Evolutionary conservation across 306 rosid genomes (phyloP), one percentile per base, ranked within the genome.

Genomic region (Corylus americana): DNA sequence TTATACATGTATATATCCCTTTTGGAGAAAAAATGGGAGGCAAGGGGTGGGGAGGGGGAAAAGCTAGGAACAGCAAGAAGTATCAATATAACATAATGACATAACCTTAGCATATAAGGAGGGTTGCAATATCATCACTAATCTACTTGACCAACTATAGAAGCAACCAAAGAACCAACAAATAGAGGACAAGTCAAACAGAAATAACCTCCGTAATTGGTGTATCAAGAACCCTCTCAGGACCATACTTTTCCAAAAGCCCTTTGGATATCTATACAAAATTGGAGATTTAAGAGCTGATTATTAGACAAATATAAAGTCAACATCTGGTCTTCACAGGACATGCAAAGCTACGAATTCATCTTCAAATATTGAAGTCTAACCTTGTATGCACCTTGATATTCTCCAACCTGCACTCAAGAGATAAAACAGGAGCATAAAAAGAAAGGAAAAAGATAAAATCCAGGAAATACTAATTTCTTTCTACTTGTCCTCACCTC

Each of bases 351-450:
- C 53, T 27, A 25, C 53, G 51, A 76, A 78, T 59, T 39, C 57
- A 70, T 74, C 72, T 42, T 44, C 4, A 1, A 20, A 47, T 63
- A 49, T 7, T 11, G 67, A 20, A 59, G 47, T 75, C 88, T 70
- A 82, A 95, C 99, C 99, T 95, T 95, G 86, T 96, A 96, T 68
- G 99, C 99, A 77, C 99, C 98, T 79, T 96, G 99, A 85, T 96
- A 96, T 84, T 96, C 98, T 64, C 99, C 99, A 81, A 96, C 99
- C 98, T 94, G 88, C 86, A 86, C 35, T 54, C 25, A 67, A 74
- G 55, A 81, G 12, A 27, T 66, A 45, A 51, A 80, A 76, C 76
- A 55, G 55, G 69, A 76, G 48, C 79, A 75, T 70, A 70, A 82
- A 82, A 51, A 50, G 55, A 69, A 77, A 64, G 47, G 31, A 31